Evolutionary conservation across 2,329 filamentous ascomycete species (phyloP).

Genomic region (Apiospora aurea): DNA sequence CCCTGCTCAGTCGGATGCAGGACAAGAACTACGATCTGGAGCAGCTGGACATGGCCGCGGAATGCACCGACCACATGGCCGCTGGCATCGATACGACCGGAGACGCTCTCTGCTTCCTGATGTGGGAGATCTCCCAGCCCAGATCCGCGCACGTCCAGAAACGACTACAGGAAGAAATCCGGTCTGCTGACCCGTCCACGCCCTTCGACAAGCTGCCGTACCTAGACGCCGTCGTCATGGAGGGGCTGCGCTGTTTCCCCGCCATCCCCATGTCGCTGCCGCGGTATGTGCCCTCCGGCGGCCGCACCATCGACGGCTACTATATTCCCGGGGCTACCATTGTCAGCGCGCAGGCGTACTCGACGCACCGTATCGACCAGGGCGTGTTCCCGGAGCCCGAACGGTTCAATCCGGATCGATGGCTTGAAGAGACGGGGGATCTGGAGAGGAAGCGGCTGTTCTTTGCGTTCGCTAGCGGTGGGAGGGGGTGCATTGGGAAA

Average conservation of each 20-base stretch:
- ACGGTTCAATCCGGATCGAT: slow-evolving; percentile 79
- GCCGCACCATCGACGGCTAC: slow-evolving; percentile 62
- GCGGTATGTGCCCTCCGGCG: slow-evolving; percentile 61
- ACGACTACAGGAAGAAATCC: slow-evolving; percentile 60
- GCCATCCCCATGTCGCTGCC: slow-evolving; percentile 74
- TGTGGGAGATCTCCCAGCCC: slow-evolving; percentile 74
- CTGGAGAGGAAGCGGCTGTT: slow-evolving; percentile 69
- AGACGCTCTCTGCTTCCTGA: slow-evolving; percentile 72
- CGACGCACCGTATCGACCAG: slow-evolving; percentile 63
- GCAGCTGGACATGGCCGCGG: slow-evolving; percentile 65
- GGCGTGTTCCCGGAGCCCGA: slow-evolving; percentile 82
- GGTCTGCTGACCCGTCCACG: slow-evolving; percentile 44
- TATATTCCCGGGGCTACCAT: slow-evolving; percentile 60
- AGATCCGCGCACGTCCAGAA: slow-evolving; percentile 58
- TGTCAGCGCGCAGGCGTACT: slow-evolving; percentile 68
- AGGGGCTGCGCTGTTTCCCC: slow-evolving; percentile 68
- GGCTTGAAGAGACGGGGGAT: slow-evolving; percentile 78
- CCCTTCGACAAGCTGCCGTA: slow-evolving; percentile 60
- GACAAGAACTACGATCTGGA: slow-evolving; percentile 58
- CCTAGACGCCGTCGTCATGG: slow-evolving; percentile 69
- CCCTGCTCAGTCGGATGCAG: slow-evolving; percentile 65
- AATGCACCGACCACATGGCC: slow-evolving; percentile 75
- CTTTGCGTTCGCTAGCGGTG: slow-evolving; percentile 72
- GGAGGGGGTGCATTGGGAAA: slow-evolving; percentile 70
- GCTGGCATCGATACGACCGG: slow-evolving; percentile 77